These are phyloP conservation scores for Globisporangium parvum DNA, from an alignment of 352 stramenopile species.

Conservation along the genomic window DNA sequence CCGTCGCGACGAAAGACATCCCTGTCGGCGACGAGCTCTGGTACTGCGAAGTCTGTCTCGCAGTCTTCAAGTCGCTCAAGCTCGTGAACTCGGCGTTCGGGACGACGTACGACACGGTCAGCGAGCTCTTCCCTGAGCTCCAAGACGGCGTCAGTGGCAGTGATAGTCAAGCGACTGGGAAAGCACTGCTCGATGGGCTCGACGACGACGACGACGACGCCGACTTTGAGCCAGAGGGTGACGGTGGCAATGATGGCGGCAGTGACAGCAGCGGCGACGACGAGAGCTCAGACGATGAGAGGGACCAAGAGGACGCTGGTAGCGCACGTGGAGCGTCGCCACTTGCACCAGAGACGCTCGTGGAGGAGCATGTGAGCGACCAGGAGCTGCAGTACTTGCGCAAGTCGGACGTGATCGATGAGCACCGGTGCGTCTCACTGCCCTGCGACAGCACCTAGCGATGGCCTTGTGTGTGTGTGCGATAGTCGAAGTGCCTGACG, in stretches of 20 bases:
- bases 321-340: slow-evolving; percentile 6
- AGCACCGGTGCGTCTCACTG: slow-evolving; percentile 26
- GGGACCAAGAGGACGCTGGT: slow-evolving; percentile 13
- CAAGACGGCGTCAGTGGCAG: neutral
- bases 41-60: slow-evolving; percentile 77
- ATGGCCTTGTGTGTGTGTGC: neutral
- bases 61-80: slow-evolving; percentile 75
- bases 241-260: slow-evolving; percentile 11
- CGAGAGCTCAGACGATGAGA: slow-evolving; percentile 23
- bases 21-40: slow-evolving; percentile 59
- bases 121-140: slow-evolving; percentile 42
- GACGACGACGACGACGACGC: slow-evolving; percentile 6
- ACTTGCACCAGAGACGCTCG: slow-evolving; percentile 16
- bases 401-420: slow-evolving; percentile 45
- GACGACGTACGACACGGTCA: slow-evolving; percentile 54
- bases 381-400: slow-evolving; percentile 42
- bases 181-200: neutral
- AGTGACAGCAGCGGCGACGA: slow-evolving; percentile 40
- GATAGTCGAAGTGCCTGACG: neutral
- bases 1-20: slow-evolving; percentile 53
- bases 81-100: slow-evolving; percentile 75
- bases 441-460: neutral
- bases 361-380: slow-evolving; percentile 17
- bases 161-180: neutral
- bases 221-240: slow-evolving; percentile 9